Evolutionary conservation across 176 grass and related monocot genomes (phyloP).

Genomic region (Phoenix roebelenii): DNA sequence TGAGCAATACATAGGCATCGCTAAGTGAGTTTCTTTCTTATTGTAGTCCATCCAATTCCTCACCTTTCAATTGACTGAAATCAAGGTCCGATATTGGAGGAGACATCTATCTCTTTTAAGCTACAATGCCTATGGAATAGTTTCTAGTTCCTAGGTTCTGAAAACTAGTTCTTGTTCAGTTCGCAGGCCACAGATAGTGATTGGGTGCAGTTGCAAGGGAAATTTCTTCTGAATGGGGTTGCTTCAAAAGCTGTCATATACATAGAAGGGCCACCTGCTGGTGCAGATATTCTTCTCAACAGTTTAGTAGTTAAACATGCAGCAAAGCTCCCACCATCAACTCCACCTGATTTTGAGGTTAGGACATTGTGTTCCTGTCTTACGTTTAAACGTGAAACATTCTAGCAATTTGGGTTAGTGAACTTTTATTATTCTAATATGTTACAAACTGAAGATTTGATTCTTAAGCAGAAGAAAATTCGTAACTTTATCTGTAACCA

Average conservation of each 20-base stretch:
- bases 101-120: too few relatives aligned
- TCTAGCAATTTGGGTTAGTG: too few relatives aligned
- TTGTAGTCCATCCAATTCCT: too few relatives aligned
- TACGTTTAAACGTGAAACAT: too few relatives aligned
- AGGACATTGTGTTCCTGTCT: not conserved
- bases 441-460: too few relatives aligned
- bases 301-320: slow-evolving; percentile 69
- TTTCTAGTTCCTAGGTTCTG: too few relatives aligned
- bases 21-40: slow-evolving; percentile 30
- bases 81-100: too few relatives aligned
- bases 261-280: slow-evolving; percentile 55
- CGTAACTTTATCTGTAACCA: too few relatives aligned
- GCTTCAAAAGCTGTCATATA: slow-evolving; percentile 60
- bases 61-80: too few relatives aligned
- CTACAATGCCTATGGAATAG: too few relatives aligned
- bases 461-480: too few relatives aligned
- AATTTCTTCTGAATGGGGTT: slow-evolving; percentile 58
- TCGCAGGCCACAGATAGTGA: slow-evolving; percentile 55
- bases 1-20: slow-evolving; percentile 71
- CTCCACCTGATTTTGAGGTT: slow-evolving; percentile 61
- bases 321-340: slow-evolving; percentile 36
- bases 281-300: slow-evolving; percentile 67
- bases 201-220: slow-evolving; percentile 72
- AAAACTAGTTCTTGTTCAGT: slow-evolving; percentile 14
- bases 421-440: too few relatives aligned